Conservation (phyloP, 2,329 filamentous ascomycete genomes). For the Raffaelea arxii region DNA sequence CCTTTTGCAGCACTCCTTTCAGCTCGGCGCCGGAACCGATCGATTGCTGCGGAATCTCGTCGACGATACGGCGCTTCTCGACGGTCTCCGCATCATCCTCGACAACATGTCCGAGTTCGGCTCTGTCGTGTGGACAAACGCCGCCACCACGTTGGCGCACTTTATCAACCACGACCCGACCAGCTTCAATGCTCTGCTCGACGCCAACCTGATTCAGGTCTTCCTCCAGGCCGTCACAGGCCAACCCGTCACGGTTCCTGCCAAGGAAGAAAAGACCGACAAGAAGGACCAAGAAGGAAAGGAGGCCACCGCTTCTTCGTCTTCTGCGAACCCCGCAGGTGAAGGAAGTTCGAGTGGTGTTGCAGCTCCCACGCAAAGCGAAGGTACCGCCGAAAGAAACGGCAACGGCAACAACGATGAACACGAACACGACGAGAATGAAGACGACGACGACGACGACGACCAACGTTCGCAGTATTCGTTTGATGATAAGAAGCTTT, state of each 20-base stretch:
- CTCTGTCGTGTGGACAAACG: slow-evolving; percentile 91
- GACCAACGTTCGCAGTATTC: slow-evolving; percentile 23
- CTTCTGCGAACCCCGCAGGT: not conserved
- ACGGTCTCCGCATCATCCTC: slow-evolving; percentile 70
- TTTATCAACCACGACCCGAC: slow-evolving; percentile 99
- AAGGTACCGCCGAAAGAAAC: slow-evolving; percentile 16
- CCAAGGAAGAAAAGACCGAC: slow-evolving; percentile 9
- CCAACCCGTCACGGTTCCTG: slow-evolving; percentile 25
- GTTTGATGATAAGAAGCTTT: slow-evolving; percentile 20
- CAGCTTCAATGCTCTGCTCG: slow-evolving; percentile 90
- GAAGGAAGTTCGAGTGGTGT: slow-evolving; percentile 1
- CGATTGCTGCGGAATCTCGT: slow-evolving; percentile 85
- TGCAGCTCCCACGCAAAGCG: slow-evolving; percentile 13
- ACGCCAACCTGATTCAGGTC: slow-evolving; percentile 81
- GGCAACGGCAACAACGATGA: not conserved
- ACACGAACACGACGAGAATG: slow-evolving; percentile 10
- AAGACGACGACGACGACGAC: slow-evolving; percentile 20
- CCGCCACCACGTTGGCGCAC: slow-evolving; percentile 81
- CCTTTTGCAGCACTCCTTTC: slow-evolving; percentile 71
- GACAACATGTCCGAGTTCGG: slow-evolving; percentile 73
- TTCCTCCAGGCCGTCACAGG: slow-evolving; percentile 75
- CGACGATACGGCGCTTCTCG: slow-evolving; percentile 78
- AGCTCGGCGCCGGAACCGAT: slow-evolving; percentile 62
- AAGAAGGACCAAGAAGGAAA: too few relatives aligned
- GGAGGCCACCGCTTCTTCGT: too few relatives aligned